These are phyloP conservation scores for Fusarium nelsonii DNA, from an alignment of 2,329 filamentous ascomycete species.

Conservation along the genomic window DNA sequence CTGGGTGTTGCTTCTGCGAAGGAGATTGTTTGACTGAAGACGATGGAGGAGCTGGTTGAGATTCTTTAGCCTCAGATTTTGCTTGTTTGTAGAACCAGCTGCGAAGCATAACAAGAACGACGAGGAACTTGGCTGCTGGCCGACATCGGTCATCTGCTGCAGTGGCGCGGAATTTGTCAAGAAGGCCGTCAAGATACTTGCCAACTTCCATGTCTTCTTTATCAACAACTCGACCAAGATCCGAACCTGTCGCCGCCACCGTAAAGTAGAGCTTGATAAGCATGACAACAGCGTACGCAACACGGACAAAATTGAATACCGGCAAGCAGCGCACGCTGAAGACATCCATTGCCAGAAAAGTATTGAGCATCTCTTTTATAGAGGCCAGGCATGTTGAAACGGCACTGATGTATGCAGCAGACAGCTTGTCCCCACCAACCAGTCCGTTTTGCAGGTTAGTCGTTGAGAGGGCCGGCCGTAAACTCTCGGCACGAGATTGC, in stretches of 20 bases:
- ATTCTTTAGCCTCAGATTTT: constrained; percentile 46
- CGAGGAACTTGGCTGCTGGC: constrained; percentile 76
- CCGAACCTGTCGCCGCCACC: constrained; percentile 71
- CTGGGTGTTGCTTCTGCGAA: constrained; percentile 29
- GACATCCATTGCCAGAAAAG: constrained; percentile 72
- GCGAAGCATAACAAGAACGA: constrained; percentile 77
- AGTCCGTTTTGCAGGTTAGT: constrained; percentile 59
- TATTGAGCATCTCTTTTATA: constrained; percentile 74
- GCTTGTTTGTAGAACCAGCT: constrained; percentile 73
- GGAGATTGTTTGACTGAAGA: constrained; percentile 29
- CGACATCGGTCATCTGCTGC: constrained; percentile 73
- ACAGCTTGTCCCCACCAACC: constrained; percentile 56
- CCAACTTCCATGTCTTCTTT: constrained; percentile 74
- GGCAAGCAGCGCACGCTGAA: constrained; percentile 72
- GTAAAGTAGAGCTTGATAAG: constrained; percentile 81
- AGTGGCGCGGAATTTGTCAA: constrained; percentile 74
- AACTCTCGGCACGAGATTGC: constrained; percentile 72
- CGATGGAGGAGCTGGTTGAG: constrained; percentile 10
- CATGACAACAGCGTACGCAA: constrained; percentile 78
- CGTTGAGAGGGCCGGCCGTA: constrained; percentile 61
- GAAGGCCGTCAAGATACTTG: constrained; percentile 76
- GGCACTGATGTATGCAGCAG: constrained; percentile 71
- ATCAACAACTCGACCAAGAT: constrained; percentile 77
- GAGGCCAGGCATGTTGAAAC: constrained; percentile 75
- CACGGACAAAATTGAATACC: constrained; percentile 77